Evolutionary conservation across 768 basidiomycete species (phyloP).

Genomic region (Royoungia palumana): DNA sequence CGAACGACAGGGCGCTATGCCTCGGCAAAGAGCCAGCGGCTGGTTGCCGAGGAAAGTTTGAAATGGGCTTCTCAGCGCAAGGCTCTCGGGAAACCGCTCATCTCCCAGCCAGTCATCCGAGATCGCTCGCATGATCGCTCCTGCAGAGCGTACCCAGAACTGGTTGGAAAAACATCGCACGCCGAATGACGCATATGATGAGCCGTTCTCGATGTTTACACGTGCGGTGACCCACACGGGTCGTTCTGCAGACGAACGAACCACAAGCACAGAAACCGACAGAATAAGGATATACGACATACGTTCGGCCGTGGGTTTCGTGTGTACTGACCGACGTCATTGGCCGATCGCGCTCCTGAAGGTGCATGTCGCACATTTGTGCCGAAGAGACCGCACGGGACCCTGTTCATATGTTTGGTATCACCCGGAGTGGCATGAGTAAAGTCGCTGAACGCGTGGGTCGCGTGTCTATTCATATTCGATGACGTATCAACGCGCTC

Average conservation of each 20-base stretch:
- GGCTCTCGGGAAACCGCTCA: slow-evolving; percentile 87
- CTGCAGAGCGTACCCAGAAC: slow-evolving; percentile 72
- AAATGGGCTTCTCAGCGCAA: slow-evolving; percentile 90
- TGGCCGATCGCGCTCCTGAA: no score
- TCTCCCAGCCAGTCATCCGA: slow-evolving; percentile 82
- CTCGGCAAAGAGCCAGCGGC: slow-evolving; percentile 66
- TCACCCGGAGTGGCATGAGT: slow-evolving; percentile 76
- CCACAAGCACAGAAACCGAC: no score
- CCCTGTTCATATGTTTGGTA: no score
- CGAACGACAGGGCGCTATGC: no score
- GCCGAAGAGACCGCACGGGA: no score
- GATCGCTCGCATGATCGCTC: slow-evolving; percentile 85
- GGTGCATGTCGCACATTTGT: no score
- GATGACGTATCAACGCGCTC: slow-evolving; percentile 1
- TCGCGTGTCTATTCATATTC: background rate
- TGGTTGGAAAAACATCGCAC: slow-evolving; percentile 86
- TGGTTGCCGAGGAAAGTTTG: slow-evolving; percentile 87
- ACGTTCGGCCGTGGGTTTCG: no score
- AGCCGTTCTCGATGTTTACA: no score
- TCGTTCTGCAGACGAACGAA: no score
- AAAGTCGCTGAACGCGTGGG: slow-evolving; percentile 52
- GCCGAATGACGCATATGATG: slow-evolving; percentile 93
- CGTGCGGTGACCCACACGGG: no score
- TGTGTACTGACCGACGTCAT: no score
- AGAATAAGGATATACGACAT: no score